Base-by-base conservation (phyloP, 2,329 filamentous ascomycete genomes). In the Alternaria sp. region DNA sequence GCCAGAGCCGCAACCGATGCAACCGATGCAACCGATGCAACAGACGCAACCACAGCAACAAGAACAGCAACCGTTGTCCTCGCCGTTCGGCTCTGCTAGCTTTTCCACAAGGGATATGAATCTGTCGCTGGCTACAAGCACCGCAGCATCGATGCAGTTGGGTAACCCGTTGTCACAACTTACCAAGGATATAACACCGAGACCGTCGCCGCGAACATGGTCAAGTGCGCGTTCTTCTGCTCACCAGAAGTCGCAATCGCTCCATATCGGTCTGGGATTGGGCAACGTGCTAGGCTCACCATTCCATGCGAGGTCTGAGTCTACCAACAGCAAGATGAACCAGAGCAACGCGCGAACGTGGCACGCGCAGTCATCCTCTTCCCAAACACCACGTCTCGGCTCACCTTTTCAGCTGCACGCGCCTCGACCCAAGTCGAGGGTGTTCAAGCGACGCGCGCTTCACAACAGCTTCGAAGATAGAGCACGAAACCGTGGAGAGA, bases 361-460 rank as follows among this genome's bases (percentile, higher is more conserved):
- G 75, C 75, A 78, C 59, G 70, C 72, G 22, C 68, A 67, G 18
- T 62, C 65, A 20, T 66, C 66, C 6, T 69, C 73, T 4, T 57
- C 64, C 30, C 67, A 69, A 14, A 60, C 70, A n/a, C 64, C 73
- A 36, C 64, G 74, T 16, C 70, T 84, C 12, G 81, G 80, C 38
- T 86, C 87, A 4, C 86, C 87, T 16, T 81, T 87, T 43, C 84
- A 85, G 61, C 77, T 88, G 60, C 84, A 87, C 57, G 78, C 82
- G 8, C 82, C 82, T 8, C 78, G 80, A 20, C 81, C 85, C 4
- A 81, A 84, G 30, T 81, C 83, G 8, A 84, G 83, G 48, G 81
- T 82, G 3, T 82, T 86, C 67, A 87, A 88, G 72, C 84, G 87
- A 59, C 85, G 87, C 56, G 86, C 87, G 61, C 81, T 84, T 41